These are phyloP conservation scores for Cynara cardunculus DNA, from an alignment of 129 eudicot genomes.

Conservation along the genomic window DNA sequence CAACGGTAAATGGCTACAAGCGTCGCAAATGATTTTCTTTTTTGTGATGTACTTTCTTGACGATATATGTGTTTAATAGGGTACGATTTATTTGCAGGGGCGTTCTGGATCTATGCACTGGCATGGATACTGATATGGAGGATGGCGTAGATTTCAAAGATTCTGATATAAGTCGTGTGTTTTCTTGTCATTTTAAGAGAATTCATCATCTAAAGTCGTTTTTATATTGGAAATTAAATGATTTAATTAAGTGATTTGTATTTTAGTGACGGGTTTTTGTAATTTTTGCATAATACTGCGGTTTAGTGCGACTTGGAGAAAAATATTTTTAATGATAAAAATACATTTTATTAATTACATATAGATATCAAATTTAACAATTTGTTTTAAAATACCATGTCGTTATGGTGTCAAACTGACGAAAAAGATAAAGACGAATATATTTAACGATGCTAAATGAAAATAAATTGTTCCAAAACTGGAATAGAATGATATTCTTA, in stretches of 20 bases:
- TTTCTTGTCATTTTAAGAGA: not conserved
- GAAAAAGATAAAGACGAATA: not conserved
- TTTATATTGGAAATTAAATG: not conserved
- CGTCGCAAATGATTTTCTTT: not conserved
- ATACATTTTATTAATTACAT: not conserved
- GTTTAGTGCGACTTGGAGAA: not conserved
- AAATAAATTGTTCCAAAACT: not conserved
- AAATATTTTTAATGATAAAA: too few species aligned
- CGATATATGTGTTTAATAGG: not conserved
- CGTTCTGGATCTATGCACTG: constrained; percentile 10
- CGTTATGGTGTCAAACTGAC: not conserved
- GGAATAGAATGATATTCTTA: constrained; percentile 24
- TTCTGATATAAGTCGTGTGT: not conserved
- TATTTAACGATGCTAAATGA: not conserved
- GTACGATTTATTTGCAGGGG: constrained; percentile 21
- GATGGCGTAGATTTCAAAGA: not conserved
- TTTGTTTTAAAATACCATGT: not conserved
- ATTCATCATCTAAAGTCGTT: not conserved
- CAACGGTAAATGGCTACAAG: constrained; percentile 10
- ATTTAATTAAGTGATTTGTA: constrained; percentile 1
- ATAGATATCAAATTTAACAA: not conserved
- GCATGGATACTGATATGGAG: constrained; percentile 22
- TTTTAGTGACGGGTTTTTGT: not conserved
- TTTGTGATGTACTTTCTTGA: not conserved
- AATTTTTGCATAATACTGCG: not conserved